Base-by-base conservation (phyloP, 257 asterid genomes). In the Cruciata laevipes region DNA sequence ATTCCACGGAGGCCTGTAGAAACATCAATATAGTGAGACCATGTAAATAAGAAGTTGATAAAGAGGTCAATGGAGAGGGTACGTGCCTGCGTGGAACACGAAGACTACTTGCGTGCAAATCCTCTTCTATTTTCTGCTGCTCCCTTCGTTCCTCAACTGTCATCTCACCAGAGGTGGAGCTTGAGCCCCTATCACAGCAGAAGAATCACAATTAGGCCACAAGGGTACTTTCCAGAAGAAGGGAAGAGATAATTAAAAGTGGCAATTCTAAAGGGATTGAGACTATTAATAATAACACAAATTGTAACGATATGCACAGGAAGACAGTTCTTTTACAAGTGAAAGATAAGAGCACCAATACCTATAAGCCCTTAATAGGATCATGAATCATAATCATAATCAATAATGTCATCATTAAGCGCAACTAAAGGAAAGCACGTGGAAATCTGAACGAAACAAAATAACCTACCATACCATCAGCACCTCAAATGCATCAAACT, bases 1-100 rank as follows among this genome's bases (percentile, higher is more conserved):
- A 75, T 83, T 85, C 99, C 99, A 94, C 0, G 95, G 86, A 7
- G 99, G 99, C 85, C 99, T 93, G 82, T 38, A 76, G 71, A 76
- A 68, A 35, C 25, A 68, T 23, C 70, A 69, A 57, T 21, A 31
- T 13, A 61, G 17, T 70, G 68, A 68, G 70, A 64, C 79, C 64
- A 69, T 40, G 52, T 57, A 24, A 20, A 32, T 44, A 11, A 71
- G 71, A 64, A 47, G 27, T 42, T 72, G 14, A 64, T 5, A 69
- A 63, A 6, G 64, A 73, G 64, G 52, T 11, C 18, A 63, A 53
- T 42, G 47, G 8, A 37, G 47, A 27, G 25, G 62, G 44, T 8
- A 37, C 56, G 68, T 79, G 77, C 98, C 98, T 86, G 80, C 99
- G 95, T 69, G 99, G 99, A 78, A 94, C 86, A 38, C 91, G 86